Percentiles rank a stretch among this genome's conserved stretches.
Conservation (phyloP, 192 early-diverging fungal species). For the Oehlia diaphana region DNA sequence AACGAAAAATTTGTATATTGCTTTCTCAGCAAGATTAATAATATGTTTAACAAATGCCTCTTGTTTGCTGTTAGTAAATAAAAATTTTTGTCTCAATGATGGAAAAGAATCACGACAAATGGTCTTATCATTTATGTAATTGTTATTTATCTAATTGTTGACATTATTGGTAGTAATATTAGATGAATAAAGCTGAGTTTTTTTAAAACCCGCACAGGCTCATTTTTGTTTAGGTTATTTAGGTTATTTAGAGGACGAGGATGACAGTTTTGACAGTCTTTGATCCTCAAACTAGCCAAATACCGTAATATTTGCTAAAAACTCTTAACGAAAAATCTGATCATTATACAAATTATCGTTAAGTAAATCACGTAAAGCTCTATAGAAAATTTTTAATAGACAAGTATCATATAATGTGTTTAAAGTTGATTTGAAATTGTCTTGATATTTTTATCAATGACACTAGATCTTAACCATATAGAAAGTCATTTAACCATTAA, state of each 20-base stretch:
- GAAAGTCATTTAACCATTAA: constrained; percentile 15
- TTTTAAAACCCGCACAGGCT: constrained; percentile 20
- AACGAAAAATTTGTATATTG: constrained; percentile 10
- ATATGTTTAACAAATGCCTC: constrained; percentile 18
- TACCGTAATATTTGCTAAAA: constrained; percentile 3
- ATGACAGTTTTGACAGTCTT: neutral
- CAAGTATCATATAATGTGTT: constrained; percentile 16
- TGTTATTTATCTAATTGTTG: constrained; percentile 14
- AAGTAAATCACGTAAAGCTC: neutral
- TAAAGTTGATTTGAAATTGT: constrained; percentile 21
- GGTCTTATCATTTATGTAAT: neutral
- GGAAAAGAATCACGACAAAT: neutral
- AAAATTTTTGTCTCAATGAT: constrained; percentile 20
- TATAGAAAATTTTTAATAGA: constrained; percentile 8
- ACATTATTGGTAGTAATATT: neutral
- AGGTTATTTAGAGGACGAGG: constrained; percentile 4
- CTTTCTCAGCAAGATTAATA: constrained; percentile 25
- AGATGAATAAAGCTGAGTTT: constrained; percentile 22
- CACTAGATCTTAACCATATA: constrained; percentile 9
- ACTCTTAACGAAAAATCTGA: neutral
- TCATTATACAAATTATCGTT: constrained; percentile 18
- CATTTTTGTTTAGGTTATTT: neutral
- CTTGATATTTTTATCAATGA: constrained; percentile 19
- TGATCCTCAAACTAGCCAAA: constrained; percentile 15
- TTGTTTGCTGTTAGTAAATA: constrained; percentile 22